Conservation (phyloP, 164 flowering plant genomes). For the Berberis vulgaris region DNA sequence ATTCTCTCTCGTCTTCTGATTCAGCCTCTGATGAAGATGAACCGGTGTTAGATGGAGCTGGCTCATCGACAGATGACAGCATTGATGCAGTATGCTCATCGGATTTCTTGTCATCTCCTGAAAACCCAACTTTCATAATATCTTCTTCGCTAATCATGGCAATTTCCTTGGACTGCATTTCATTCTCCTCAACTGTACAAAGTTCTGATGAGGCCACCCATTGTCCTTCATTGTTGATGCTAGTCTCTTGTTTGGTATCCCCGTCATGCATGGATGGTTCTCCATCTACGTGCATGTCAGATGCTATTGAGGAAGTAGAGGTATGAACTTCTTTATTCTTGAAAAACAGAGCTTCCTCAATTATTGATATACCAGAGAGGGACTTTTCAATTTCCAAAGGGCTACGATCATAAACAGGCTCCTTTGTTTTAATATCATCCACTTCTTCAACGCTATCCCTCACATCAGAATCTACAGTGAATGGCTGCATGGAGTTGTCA, state of each 20-base stretch:
- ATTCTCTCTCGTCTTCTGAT: conserved; percentile 14
- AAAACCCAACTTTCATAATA: conserved; percentile 10
- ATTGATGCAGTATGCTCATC: conserved; percentile 3
- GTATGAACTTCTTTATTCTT: conserved; percentile 8
- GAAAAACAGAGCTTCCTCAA: conserved; percentile 12
- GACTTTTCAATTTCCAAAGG: conserved; percentile 31
- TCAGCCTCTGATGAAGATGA: conserved; percentile 17
- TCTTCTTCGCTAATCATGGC: conserved; percentile 11
- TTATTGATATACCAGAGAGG: conserved; percentile 19
- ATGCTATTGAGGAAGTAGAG: conserved; percentile 29
- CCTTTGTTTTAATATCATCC: conserved; percentile 30
- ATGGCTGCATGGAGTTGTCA: conserved; percentile 4
- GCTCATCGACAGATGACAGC: conserved; percentile 10
- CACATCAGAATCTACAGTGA: neutral
- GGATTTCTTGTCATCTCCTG: conserved; percentile 5
- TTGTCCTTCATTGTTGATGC: conserved; percentile 13
- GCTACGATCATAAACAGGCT: conserved; percentile 74
- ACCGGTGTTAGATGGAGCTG: conserved; percentile 6
- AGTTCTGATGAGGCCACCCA: conserved; percentile 12
- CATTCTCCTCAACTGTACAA: conserved; percentile 19
- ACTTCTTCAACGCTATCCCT: conserved; percentile 1
- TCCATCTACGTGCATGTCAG: conserved; percentile 20
- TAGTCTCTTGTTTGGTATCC: conserved; percentile 7
- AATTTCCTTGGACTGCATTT: conserved; percentile 14
- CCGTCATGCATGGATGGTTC: conserved; percentile 17